Evolutionary conservation across 306 rosid species (phyloP).

Genomic region (Quercus engelmannii): DNA sequence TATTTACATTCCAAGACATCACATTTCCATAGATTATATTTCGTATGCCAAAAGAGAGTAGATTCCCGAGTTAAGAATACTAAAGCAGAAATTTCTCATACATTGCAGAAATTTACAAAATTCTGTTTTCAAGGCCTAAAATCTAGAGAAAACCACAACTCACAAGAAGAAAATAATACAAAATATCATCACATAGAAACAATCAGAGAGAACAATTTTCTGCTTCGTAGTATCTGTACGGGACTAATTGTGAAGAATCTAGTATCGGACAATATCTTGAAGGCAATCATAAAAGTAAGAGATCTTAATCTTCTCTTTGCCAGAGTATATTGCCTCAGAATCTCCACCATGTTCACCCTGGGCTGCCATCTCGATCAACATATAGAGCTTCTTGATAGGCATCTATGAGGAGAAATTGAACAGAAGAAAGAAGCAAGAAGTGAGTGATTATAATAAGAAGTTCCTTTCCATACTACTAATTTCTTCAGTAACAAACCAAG

Average conservation of each 20-base stretch:
- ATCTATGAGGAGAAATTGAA: conserved; percentile 41
- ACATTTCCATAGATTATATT: no score
- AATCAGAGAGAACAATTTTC: no score
- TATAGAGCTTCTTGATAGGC: conserved; percentile 90
- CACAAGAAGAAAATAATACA: no score
- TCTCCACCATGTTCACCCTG: conserved; percentile 92
- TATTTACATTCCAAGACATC: no score
- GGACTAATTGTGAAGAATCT: conserved; percentile 3
- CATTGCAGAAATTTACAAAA: no score
- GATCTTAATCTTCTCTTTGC: conserved; percentile 65
- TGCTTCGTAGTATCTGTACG: not conserved
- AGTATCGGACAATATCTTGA: conserved; percentile 69
- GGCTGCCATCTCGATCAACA: conserved; percentile 94
- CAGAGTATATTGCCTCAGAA: conserved; percentile 84
- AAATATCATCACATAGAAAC: no score
- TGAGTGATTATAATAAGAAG: conserved; percentile 1
- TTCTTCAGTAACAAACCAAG: not conserved
- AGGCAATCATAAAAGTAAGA: conserved; percentile 75
- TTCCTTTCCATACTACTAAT: conserved; percentile 1
- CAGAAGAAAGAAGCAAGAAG: conserved; percentile 10
- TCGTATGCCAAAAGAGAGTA: no score
- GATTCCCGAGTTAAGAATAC: no score
- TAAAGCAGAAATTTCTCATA: no score
- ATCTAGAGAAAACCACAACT: no score
- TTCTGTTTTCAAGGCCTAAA: no score